Conservation (phyloP, 306 rosid species). For the Senna siamea region DNA sequence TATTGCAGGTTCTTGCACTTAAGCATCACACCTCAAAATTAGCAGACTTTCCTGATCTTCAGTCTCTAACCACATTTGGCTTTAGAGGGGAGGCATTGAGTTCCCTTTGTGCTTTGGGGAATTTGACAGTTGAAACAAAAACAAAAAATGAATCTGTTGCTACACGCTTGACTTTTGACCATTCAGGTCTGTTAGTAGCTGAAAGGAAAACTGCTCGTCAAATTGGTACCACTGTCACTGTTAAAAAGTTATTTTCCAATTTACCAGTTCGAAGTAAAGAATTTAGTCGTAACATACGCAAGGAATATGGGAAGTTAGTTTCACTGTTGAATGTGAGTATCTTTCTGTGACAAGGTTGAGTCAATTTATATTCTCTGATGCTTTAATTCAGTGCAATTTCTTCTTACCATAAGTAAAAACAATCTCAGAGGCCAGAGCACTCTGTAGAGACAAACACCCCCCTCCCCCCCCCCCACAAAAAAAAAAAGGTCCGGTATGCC, state of each 20-base stretch:
- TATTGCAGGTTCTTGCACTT: constrained; percentile 68
- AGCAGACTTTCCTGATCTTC: constrained; percentile 82
- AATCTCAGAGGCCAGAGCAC: not conserved
- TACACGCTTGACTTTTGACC: constrained; percentile 76
- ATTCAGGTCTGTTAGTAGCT: constrained; percentile 66
- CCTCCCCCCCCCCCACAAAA: not conserved
- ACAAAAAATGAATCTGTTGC: constrained; percentile 74
- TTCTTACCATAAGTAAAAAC: not conserved
- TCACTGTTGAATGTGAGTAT: constrained; percentile 83
- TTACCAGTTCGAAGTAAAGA: constrained; percentile 90
- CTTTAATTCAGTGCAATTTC: constrained; percentile 5
- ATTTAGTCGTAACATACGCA: constrained; percentile 82
- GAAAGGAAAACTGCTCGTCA: constrained; percentile 89
- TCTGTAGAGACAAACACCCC: not conserved
- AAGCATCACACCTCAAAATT: constrained; percentile 92
- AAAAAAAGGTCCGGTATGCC: not conserved
- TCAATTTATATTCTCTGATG: constrained; percentile 13
- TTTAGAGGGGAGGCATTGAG: constrained; percentile 98
- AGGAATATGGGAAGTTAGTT: constrained; percentile 89
- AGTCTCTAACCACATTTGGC: constrained; percentile 85
- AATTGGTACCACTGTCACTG: constrained; percentile 87
- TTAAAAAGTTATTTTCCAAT: constrained; percentile 75
- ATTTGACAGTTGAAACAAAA: constrained; percentile 79
- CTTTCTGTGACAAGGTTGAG: constrained; percentile 18
- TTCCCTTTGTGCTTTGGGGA: constrained; percentile 79